Percentiles rank a stretch among this genome's conserved stretches.
phyloP scores from a whole-genome alignment of 768 basidiomycete species.

The Suillus subaureus region DNA sequence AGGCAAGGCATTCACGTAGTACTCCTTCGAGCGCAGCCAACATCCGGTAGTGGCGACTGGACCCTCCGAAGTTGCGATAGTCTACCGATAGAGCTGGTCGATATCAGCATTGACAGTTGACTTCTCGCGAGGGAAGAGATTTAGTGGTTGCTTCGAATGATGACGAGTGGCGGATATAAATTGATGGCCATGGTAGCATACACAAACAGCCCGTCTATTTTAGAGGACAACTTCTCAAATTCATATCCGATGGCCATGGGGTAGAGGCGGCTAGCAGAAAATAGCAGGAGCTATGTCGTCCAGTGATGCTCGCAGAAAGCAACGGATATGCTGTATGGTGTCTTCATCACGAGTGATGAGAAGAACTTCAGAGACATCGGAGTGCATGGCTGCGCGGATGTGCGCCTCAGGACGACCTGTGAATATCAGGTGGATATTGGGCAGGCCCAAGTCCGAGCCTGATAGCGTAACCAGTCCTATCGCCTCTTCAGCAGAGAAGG shows the following conservation, averaged over 20 bases:
- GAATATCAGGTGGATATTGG: not conserved
- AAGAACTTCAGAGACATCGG: not conserved
- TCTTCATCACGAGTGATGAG: conserved; percentile 11
- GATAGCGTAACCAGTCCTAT: conserved; percentile 14
- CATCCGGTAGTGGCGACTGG: not conserved
- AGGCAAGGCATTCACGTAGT: not conserved
- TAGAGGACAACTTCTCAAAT: too few relatives aligned
- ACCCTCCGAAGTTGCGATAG: not conserved
- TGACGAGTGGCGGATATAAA: conserved; percentile 11
- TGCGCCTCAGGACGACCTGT: not conserved
- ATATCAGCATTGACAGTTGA: not conserved
- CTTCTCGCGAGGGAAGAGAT: not conserved
- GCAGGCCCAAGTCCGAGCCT: not conserved
- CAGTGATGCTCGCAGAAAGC: conserved; percentile 17
- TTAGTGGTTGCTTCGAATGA: not conserved
- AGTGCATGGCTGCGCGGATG: conserved; percentile 6
- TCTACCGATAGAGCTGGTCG: not conserved
- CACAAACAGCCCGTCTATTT: conserved; percentile 5
- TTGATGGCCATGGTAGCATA: conserved; percentile 20
- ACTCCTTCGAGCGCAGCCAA: not conserved
- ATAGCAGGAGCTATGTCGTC: conserved; percentile 1
- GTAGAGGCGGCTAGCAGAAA: conserved; percentile 6
- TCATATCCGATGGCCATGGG: conserved; percentile 18
- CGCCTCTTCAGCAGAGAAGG: conserved; percentile 14
- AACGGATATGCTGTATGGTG: conserved; percentile 16